Evolutionary conservation across 208 protist species (phyloP).

Genomic region (Sergeia podlipaevii): DNA sequence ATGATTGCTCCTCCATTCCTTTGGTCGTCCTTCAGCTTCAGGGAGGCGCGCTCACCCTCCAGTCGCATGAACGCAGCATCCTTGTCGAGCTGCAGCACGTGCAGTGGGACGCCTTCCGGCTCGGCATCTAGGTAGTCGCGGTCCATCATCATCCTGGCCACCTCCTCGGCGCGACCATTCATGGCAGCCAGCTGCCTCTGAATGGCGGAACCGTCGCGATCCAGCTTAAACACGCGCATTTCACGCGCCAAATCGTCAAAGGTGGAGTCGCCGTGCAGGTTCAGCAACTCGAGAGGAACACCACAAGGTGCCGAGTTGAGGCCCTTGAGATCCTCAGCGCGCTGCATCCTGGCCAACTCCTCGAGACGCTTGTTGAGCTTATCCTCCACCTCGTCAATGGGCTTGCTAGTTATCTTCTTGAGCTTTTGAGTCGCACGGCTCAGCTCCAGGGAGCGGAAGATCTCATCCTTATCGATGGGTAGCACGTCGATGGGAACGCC

Average conservation of each 20-base stretch:
- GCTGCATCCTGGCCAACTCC: slow-evolving; percentile 19
- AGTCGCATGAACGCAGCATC: slow-evolving; percentile 53
- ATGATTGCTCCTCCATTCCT: slow-evolving; percentile 27
- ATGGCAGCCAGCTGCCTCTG: slow-evolving; percentile 26
- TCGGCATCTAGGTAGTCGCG: slow-evolving; percentile 54
- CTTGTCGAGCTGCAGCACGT: slow-evolving; percentile 47
- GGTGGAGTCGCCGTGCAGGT: slow-evolving; percentile 40
- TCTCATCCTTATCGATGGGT: slow-evolving; percentile 20
- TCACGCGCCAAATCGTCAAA: slow-evolving; percentile 27
- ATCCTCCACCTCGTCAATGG: slow-evolving; percentile 15
- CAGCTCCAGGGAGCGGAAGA: slow-evolving; percentile 14
- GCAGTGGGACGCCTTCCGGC: slow-evolving; percentile 60
- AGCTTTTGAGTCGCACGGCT: slow-evolving; percentile 8
- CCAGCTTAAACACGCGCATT: slow-evolving; percentile 17
- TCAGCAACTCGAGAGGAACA: slow-evolving; percentile 14
- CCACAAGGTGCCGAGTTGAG: slow-evolving; percentile 14
- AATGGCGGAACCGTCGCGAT: slow-evolving; percentile 14
- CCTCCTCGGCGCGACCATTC: slow-evolving; percentile 33
- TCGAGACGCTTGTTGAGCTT: slow-evolving; percentile 12
- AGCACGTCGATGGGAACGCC: slow-evolving; percentile 16
- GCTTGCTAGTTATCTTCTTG: slow-evolving; percentile 5
- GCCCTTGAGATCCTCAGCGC: slow-evolving; percentile 14
- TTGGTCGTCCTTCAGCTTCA: slow-evolving; percentile 38
- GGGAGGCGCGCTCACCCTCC: slow-evolving; percentile 39
- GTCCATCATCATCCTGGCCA: slow-evolving; percentile 46